Base-by-base conservation (phyloP, 2,329 filamentous ascomycete genomes). In the Fusarium falciforme region DNA sequence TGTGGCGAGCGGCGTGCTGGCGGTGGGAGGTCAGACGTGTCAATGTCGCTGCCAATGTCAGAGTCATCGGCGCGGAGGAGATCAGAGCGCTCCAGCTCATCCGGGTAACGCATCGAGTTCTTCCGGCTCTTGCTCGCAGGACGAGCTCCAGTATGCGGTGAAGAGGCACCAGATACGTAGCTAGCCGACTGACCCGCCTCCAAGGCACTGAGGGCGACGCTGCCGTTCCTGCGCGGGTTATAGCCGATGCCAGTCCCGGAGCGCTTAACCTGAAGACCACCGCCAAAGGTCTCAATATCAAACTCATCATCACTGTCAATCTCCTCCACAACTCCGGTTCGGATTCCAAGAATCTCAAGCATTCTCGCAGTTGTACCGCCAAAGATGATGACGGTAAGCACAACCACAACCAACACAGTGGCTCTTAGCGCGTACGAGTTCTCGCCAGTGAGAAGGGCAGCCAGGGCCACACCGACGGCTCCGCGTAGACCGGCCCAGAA, bases 261-360 rank as follows among this genome's bases (percentile, higher is more conserved):
- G 74, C 94, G 93, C 81, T 97, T 96, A 77, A 93, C 92, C 78
- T 95, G 97, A 9, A 93, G 91, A 12, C 92, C 92, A 27, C 89
- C 88, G 20, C 89, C 89, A 61, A 93, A 91, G 14, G 87, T 85
- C 82, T 98, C 96, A 71, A 98, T 99, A 81, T 99, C 96, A 78
- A 99, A 99, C 82, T 99, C 96, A 80, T 99, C 96, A 80, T 99
- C 96, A 52, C 94, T 98, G 81, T 99, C 96, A 52, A 97, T 93
- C 81, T 99, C 96, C 78, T 99, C 96, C 0, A 98, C 94, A 0
- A 99, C 96, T 1, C 96, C 96, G 0, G 96, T 99, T 66, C 94
- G 91, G 71, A 99, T 99, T n/a, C 95, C 93, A 17, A 98, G 86
- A 64, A 99, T 99, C 82, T 99, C 96, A 20, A 99, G 87, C 96